These are phyloP conservation scores for Mycena citricolor DNA, from an alignment of 1,284 basidiomycete genomes.

Conservation along the genomic window DNA sequence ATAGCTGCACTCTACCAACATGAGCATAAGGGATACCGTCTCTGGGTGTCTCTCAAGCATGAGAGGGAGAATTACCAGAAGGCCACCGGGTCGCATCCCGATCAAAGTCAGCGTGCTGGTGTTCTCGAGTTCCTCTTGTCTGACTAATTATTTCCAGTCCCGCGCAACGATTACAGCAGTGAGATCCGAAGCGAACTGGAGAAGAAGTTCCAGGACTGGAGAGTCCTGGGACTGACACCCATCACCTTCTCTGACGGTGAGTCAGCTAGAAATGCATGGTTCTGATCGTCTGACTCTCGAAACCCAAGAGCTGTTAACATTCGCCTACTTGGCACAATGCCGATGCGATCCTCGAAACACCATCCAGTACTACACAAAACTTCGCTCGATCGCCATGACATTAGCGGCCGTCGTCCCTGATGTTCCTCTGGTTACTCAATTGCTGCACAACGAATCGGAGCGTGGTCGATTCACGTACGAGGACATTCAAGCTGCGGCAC, in stretches of 20 bases:
- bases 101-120: constrained; percentile 55
- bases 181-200: constrained; percentile 38
- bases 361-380: constrained; percentile 56
- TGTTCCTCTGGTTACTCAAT: constrained; percentile 33
- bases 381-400: constrained; percentile 49
- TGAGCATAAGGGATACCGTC: constrained; percentile 35
- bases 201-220: constrained; percentile 41
- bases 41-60: constrained; percentile 56
- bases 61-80: constrained; percentile 68
- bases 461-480: constrained; percentile 62
- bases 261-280: constrained; percentile 19
- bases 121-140: constrained; percentile 1
- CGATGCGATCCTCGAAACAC: constrained; percentile 72
- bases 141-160: constrained; percentile 39
- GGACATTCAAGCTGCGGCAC: constrained; percentile 48
- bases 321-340: constrained; percentile 74
- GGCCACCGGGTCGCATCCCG: constrained; percentile 71
- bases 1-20: constrained; percentile 37
- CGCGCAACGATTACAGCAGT: constrained; percentile 47
- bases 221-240: constrained; percentile 59
- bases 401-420: constrained; percentile 43
- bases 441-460: constrained; percentile 55
- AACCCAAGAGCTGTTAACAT: constrained; percentile 65
- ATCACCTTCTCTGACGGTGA: constrained; percentile 63
- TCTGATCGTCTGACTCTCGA: constrained; percentile 8